Evolutionary conservation across 768 basidiomycete species (phyloP).

Genomic region (Mycena chlorophos): DNA sequence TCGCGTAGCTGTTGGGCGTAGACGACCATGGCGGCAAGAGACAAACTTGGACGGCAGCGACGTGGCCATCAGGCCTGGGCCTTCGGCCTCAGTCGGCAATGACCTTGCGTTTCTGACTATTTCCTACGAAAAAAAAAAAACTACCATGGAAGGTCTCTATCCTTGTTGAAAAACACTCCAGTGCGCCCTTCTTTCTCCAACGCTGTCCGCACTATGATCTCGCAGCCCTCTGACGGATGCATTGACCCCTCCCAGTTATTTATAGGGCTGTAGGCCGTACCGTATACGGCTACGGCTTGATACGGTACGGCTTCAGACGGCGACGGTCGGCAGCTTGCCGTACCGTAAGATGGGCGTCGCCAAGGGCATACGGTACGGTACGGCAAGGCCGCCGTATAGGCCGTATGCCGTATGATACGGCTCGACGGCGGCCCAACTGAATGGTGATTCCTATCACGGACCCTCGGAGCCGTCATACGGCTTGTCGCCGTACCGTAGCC

Average conservation of each 20-base stretch:
- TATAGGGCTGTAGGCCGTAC: not conserved
- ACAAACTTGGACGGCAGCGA: too few relatives aligned
- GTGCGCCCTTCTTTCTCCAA: constrained; percentile 6
- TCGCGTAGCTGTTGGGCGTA: too few relatives aligned
- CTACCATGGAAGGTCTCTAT: constrained; percentile 6
- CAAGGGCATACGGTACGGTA: not conserved
- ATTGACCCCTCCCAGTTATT: constrained; percentile 3
- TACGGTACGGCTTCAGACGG: not conserved
- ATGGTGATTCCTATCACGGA: too few relatives aligned
- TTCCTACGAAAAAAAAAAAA: too few relatives aligned
- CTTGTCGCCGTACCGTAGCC: not conserved
- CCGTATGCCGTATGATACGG: not conserved
- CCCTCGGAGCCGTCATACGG: too few relatives aligned
- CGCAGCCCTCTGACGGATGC: constrained; percentile 1
- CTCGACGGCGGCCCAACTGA: too few relatives aligned
- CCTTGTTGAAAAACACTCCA: constrained; percentile 10
- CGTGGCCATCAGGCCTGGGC: too few relatives aligned
- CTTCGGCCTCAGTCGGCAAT: too few relatives aligned
- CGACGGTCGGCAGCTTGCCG: not conserved
- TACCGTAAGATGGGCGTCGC: not conserved
- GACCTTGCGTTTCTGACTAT: too few relatives aligned
- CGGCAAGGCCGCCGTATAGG: not conserved
- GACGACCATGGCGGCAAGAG: too few relatives aligned
- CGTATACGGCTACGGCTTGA: not conserved
- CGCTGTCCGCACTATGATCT: constrained; percentile 5